Evolutionary conservation across 2,329 filamentous ascomycete species (phyloP), one percentile per base, ranked within the genome.

Genomic region (Pestalotiopsis sp.): DNA sequence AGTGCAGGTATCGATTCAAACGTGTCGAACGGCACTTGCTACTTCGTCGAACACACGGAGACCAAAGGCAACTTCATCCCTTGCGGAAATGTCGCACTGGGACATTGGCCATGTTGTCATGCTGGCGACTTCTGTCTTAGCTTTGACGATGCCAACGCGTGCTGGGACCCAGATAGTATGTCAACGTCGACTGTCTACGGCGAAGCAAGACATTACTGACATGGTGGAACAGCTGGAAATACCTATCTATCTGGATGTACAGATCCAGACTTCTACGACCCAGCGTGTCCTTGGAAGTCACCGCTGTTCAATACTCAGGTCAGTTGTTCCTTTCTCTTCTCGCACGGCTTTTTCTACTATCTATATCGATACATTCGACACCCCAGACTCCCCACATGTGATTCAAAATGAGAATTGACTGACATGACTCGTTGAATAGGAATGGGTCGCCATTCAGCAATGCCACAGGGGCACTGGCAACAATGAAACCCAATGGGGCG

Each of bases 21-120:
- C 17, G 36, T 70, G 58, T 70, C 69, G 12, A 68, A 70, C 38
- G 69, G 69, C 62, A 70, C 69, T 45, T 70, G 69, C 63, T 70
- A 68, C 27, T 70, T 27, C n/a, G 36, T 57, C 17, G 57, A 66
- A 63, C 38, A 70, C 58, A 36, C 52, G 20, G 17, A 62, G 20
- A 64, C 66, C 3, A 68, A 59, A 27, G 69, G 66, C 36, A n/a
- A 64, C 58, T 68, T 70, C 38, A 68, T 70, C 59, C 41, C 69
- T 5, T 70, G 69, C 49, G 66, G 69, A 11, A 70, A 70, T 61
- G 39, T 38, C 14, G 69, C 66, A 23, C 49, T 66, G 4, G 69
- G 66, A 11, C 62, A 70, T 39, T 70, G 66, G 69, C 69, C 69
- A 1, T 70, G 69, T 14, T 70, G 66, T 27, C 66, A 63, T 45